Conservation (phyloP, 495 filamentous ascomycete genomes). For the Penicillium soppii region DNA sequence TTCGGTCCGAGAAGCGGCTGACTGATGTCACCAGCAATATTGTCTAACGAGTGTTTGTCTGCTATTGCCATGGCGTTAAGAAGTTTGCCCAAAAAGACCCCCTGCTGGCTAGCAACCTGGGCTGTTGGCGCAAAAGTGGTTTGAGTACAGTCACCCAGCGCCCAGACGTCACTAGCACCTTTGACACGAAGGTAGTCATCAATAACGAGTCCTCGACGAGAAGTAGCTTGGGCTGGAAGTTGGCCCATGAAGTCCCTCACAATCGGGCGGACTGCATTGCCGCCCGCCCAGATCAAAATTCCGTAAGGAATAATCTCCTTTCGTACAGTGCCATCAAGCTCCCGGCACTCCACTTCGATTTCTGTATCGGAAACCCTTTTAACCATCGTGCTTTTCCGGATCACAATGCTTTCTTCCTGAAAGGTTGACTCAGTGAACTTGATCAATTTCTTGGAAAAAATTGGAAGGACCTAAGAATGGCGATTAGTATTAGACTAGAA, state of each 20-base stretch:
- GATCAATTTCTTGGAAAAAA: conserved; percentile 98
- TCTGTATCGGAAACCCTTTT: conserved; percentile 94
- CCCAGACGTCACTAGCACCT: conserved; percentile 94
- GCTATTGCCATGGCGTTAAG: conserved; percentile 98
- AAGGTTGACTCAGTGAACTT: conserved; percentile 99
- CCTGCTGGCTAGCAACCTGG: conserved; percentile 95
- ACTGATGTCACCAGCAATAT: too few relatives aligned
- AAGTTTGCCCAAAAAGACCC: conserved; percentile 87
- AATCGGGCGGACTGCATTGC: conserved; percentile 86
- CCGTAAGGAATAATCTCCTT: conserved; percentile 85
- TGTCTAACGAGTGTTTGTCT: conserved; percentile 60
- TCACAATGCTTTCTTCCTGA: conserved; percentile 95
- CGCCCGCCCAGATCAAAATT: conserved; percentile 96
- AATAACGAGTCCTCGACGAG: conserved; percentile 88
- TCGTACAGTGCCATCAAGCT: conserved; percentile 82
- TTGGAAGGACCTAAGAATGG: conserved; percentile 94
- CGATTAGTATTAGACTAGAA: too few relatives aligned
- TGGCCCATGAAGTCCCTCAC: conserved; percentile 88
- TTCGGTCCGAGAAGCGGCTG: too few relatives aligned
- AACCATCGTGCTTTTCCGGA: conserved; percentile 98
- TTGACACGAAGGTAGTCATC: conserved; percentile 99
- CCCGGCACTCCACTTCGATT: conserved; percentile 85
- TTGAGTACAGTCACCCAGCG: conserved; percentile 82
- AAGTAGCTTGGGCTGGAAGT: conserved; percentile 92
- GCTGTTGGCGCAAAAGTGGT: conserved; percentile 98